phyloP scores from a whole-genome alignment of 768 basidiomycete species.

The Infundibulicybe gibba region DNA sequence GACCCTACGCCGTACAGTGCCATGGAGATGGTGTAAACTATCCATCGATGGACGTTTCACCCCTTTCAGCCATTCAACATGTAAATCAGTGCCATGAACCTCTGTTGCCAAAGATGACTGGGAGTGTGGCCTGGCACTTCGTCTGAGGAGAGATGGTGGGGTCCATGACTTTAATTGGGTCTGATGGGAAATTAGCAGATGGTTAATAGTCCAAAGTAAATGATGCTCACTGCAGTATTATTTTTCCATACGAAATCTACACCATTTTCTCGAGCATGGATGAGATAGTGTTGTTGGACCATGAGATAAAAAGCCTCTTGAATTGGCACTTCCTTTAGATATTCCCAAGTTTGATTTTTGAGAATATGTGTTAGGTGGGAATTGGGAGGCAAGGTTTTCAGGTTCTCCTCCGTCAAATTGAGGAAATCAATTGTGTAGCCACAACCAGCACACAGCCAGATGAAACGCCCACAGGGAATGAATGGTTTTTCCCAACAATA shows the following conservation, averaged over 20 bases:
- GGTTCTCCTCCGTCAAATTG: slow-evolving; percentile 29
- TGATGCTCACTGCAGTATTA: no score
- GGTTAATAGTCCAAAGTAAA: no score
- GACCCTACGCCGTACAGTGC: no score
- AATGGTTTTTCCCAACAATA: slow-evolving; percentile 30
- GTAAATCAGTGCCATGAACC: no score
- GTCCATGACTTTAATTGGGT: no score
- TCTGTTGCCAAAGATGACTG: no score
- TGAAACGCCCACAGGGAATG: slow-evolving; percentile 38
- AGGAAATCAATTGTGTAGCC: slow-evolving; percentile 42
- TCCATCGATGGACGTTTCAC: no score
- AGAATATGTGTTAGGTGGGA: slow-evolving; percentile 17
- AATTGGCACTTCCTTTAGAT: slow-evolving; percentile 25
- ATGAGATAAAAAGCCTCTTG: slow-evolving; percentile 15
- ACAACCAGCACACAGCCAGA: slow-evolving; percentile 57
- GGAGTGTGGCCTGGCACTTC: no score
- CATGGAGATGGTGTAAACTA: no score
- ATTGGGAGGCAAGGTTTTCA: slow-evolving; percentile 15
- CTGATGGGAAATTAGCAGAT: no score
- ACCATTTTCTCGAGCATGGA: slow-evolving; percentile 4
- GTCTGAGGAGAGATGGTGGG: no score
- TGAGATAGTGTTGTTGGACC: slow-evolving; percentile 25
- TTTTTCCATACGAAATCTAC: not conserved
- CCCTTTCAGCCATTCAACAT: no score
- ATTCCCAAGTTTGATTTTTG: slow-evolving; percentile 28